Evolutionary conservation across 148 eudicot species (phyloP).

Genomic region (Nyssa sinensis): DNA sequence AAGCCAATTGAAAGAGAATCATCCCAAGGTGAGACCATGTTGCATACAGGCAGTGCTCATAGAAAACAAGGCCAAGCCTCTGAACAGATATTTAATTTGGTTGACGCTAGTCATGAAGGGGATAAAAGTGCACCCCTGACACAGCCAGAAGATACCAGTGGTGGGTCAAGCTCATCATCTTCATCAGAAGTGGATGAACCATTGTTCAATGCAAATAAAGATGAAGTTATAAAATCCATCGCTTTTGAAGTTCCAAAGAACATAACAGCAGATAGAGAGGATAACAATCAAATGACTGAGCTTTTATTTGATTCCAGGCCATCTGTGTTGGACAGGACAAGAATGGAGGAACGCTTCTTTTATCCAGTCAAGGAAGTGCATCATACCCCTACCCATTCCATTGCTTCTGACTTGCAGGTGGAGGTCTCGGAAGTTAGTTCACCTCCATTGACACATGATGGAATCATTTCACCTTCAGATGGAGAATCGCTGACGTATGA

Average conservation of each 20-base stretch:
- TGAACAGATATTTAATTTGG: slow-evolving; percentile 18
- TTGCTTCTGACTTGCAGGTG: slow-evolving; percentile 88
- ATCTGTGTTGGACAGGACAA: slow-evolving; percentile 22
- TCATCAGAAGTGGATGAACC: slow-evolving; percentile 48
- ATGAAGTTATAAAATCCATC: slow-evolving; percentile 54
- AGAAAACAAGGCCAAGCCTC: slow-evolving; percentile 25
- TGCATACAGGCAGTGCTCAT: slow-evolving; percentile 11
- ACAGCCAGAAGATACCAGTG: slow-evolving; percentile 20
- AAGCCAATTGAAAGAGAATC: slow-evolving; percentile 23
- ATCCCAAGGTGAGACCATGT: slow-evolving; percentile 21
- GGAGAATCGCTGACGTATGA: slow-evolving; percentile 42
- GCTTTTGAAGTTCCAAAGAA: slow-evolving; percentile 41
- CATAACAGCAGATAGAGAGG: slow-evolving; percentile 8
- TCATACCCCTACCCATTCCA: slow-evolving; percentile 49
- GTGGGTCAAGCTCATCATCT: slow-evolving; percentile 45
- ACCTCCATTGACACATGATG: slow-evolving; percentile 31
- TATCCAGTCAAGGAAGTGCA: slow-evolving; percentile 24
- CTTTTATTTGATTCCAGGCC: slow-evolving; percentile 21
- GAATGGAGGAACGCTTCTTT: slow-evolving; percentile 37
- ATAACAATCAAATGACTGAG: slow-evolving; percentile 8
- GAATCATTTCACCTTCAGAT: slow-evolving; percentile 45
- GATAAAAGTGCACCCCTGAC: slow-evolving; percentile 20
- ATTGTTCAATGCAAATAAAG: slow-evolving; percentile 35
- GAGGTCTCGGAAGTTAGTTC: slow-evolving; percentile 78
- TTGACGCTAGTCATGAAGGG: slow-evolving; percentile 19